Evolutionary conservation across 208 protist species (phyloP).

Genomic region (Wallacemonas rigidus): DNA sequence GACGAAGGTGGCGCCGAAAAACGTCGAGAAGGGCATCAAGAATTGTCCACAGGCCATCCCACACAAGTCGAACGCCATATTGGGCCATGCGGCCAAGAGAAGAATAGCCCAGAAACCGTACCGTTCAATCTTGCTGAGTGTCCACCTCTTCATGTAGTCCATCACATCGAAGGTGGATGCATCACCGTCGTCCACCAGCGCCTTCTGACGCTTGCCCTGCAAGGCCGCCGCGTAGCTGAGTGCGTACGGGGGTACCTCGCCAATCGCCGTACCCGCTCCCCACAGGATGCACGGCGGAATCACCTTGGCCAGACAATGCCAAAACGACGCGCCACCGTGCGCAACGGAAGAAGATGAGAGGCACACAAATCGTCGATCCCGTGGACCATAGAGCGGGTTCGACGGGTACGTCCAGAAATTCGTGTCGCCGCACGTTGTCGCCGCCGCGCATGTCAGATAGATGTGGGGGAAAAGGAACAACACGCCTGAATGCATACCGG

Average conservation of each 20-base stretch:
- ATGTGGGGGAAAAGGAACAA: slow-evolving; percentile 96
- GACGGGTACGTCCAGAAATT: slow-evolving; percentile 90
- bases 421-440: slow-evolving; percentile 77
- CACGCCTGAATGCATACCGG: slow-evolving; percentile 95
- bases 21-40: slow-evolving; percentile 96
- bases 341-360: slow-evolving; percentile 17
- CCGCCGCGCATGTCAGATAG: slow-evolving; percentile 87
- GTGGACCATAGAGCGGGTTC: slow-evolving; percentile 84
- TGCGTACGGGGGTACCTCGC: slow-evolving; percentile 97
- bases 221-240: slow-evolving; percentile 90
- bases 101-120: slow-evolving; percentile 95
- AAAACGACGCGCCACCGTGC: slow-evolving; percentile 24
- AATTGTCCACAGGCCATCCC: slow-evolving; percentile 96
- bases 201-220: slow-evolving; percentile 46
- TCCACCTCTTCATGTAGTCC: slow-evolving; percentile 82
- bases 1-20: slow-evolving; percentile 96
- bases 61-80: slow-evolving; percentile 97
- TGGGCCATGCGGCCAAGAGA: slow-evolving; percentile 94
- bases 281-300: slow-evolving; percentile 89
- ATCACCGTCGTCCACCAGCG: slow-evolving; percentile 15
- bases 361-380: slow-evolving; percentile 71
- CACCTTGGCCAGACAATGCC: slow-evolving; percentile 66
- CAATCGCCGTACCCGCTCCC: slow-evolving; percentile 96
- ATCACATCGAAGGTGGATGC: slow-evolving; percentile 57
- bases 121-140: slow-evolving; percentile 69